phyloP scores from a whole-genome alignment of 306 rosid genomes.

The Prunus armeniaca region DNA sequence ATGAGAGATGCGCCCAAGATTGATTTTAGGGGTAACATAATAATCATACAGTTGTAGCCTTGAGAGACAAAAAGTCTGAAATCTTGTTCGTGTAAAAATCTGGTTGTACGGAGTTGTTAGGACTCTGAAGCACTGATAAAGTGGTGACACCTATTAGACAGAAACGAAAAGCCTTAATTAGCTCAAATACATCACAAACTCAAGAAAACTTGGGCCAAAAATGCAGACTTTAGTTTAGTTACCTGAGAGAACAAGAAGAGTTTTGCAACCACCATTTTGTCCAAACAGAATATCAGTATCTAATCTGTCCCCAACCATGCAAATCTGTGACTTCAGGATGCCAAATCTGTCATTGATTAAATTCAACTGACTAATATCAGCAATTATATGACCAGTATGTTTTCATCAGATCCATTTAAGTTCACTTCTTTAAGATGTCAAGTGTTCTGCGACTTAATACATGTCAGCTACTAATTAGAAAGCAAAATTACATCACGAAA shows the following conservation, averaged over 20 bases:
- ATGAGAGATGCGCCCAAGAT: constrained; percentile 1
- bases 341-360: constrained; percentile 62
- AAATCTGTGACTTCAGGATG: constrained; percentile 82
- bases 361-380: constrained; percentile 6
- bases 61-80: constrained; percentile 76
- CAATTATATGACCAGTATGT: background rate
- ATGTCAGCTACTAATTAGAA: background rate
- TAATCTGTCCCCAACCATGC: constrained; percentile 98
- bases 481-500: background rate
- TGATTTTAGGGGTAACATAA: background rate
- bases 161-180: background rate
- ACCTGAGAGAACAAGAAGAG: constrained; percentile 93
- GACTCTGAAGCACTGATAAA: constrained; percentile 65
- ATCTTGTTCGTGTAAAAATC: constrained; percentile 86
- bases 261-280: constrained; percentile 96
- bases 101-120: constrained; percentile 79
- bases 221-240: background rate
- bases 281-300: constrained; percentile 95
- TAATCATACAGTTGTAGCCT: constrained; percentile 71
- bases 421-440: background rate
- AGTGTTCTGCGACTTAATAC: background rate
- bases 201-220: background rate
- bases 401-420: background rate
- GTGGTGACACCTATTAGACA: constrained; percentile 57
- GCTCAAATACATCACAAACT: background rate